A percentile compares a stretch with the other conserved stretches of the same genome.
Conservation (phyloP, 2,329 filamentous ascomycete species). For the Ophiocordyceps camponoti-floridani region DNA sequence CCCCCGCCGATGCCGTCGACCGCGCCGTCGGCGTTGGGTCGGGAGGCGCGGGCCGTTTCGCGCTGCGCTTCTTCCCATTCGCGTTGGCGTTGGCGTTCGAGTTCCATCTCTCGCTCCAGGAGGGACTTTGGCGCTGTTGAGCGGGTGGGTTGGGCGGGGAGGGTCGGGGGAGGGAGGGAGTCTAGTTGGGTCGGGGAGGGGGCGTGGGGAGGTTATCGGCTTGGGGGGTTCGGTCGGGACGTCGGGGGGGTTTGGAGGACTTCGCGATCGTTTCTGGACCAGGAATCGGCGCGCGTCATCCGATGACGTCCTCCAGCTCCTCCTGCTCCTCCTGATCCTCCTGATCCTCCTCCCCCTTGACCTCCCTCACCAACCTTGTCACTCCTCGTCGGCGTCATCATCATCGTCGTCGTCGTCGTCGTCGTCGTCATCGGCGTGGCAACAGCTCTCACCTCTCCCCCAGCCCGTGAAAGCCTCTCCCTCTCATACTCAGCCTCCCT, state of each 20-base stretch:
- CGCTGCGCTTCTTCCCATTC: conserved; percentile 68
- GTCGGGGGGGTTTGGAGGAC: conserved; percentile 36
- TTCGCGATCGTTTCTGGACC: conserved; percentile 46
- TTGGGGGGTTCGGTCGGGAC: conserved; percentile 17
- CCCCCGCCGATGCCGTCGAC: conserved; percentile 36
- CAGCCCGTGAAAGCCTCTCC: conserved; percentile 22
- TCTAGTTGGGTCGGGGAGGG: conserved; percentile 21
- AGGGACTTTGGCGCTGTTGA: conserved; percentile 46
- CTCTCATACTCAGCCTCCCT: conserved; percentile 45
- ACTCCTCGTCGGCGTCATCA: too few species aligned
- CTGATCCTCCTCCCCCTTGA: too few species aligned
- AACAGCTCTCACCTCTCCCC: too few species aligned
- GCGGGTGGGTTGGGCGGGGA: conserved; percentile 40
- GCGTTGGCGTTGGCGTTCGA: conserved; percentile 55
- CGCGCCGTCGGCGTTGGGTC: conserved; percentile 32
- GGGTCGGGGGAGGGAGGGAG: background rate
- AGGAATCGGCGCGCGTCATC: conserved; percentile 39
- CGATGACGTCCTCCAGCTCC: too few species aligned
- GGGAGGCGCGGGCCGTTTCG: conserved; percentile 40
- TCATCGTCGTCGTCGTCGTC: too few species aligned
- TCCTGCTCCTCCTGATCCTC: too few species aligned
- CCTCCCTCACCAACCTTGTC: too few species aligned
- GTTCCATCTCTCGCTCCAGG: conserved; percentile 65
- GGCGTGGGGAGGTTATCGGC: conserved; percentile 15
- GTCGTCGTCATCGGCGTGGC: too few species aligned